Evolutionary conservation across 768 basidiomycete genomes (phyloP), one percentile per base, ranked within the genome.

Genomic region (Boletus reticuloceps): DNA sequence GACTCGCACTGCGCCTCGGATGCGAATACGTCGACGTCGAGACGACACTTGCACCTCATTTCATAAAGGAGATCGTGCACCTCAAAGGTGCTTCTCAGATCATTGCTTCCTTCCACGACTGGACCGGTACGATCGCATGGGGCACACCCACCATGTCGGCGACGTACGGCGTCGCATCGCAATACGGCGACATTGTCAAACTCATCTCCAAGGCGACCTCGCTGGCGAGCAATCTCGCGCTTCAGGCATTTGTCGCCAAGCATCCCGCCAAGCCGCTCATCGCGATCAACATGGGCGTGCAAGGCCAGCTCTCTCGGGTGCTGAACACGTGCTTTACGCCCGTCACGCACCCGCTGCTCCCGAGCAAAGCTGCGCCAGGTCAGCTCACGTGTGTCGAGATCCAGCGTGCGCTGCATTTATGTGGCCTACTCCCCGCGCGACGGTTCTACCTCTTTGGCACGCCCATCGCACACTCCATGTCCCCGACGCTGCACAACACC

Each of bases 1-100:
- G 83, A 42, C 81, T 95, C 51, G 95, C 86, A 4, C 69, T 96
- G 32, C 85, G 88, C 48, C 73, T 91, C 37, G 95, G 89, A 8
- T 86, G 92, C 54, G 97, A 98, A 71, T 99, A 94, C 69, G 71
- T 98, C 59, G 97, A 98, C 62, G 81, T 97, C 47, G 96, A 99
- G 72, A 83, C 91, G 52, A 81, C 85, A 1, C 85, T 88, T 73
- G 82, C 90, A 0, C 78, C 83, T 58, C 77, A 81, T 47, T 65
- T 77, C 47, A 82, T 95, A 54, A 77, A 77, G 31, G 78, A 81
- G 4, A 73, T 98, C 42, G 70, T 77, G 27, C 63, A 75, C 13
- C 76, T 74, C 50, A 96, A 94, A 69, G 85, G 91, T 0, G 64
- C 72, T 39, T 89, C 94, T 1, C 79, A 86, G 60, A 82, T 98